Evolutionary conservation across 495 filamentous ascomycete genomes (phyloP).

Genomic region (Mytilinidion resinicola): DNA sequence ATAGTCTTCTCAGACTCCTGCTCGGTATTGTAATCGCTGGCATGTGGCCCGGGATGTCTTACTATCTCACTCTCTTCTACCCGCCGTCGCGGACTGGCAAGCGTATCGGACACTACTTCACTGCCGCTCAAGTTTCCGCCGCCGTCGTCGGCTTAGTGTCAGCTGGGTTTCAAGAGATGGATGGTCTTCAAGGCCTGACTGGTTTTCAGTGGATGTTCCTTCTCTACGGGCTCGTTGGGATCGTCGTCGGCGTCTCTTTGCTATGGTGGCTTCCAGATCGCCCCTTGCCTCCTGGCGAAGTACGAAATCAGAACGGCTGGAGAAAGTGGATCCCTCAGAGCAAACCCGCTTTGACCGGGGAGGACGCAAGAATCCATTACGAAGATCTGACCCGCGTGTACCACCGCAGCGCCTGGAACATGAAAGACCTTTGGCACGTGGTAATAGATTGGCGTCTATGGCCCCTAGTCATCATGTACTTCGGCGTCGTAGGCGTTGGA

Average conservation of each 20-base stretch:
- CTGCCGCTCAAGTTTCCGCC: conserved; percentile 81
- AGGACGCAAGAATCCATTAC: conserved; percentile 78
- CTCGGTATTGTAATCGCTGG: conserved; percentile 84
- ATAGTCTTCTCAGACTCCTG: conserved; percentile 71
- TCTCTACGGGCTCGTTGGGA: conserved; percentile 70
- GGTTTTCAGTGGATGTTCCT: conserved; percentile 97
- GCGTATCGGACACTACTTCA: conserved; percentile 83
- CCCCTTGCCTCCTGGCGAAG: conserved; percentile 60
- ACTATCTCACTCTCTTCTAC: conserved; percentile 89
- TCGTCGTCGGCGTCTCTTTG: conserved; percentile 61
- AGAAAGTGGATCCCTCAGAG: conserved; percentile 46
- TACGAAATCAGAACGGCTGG: conserved; percentile 31
- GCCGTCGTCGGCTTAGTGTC: conserved; percentile 86
- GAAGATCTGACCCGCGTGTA: conserved; percentile 78
- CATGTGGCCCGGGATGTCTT: conserved; percentile 94
- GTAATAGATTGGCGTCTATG: conserved; percentile 80
- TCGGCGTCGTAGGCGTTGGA: conserved; percentile 86
- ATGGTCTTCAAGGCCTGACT: conserved; percentile 65
- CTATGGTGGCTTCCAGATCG: conserved; percentile 91
- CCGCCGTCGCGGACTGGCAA: conserved; percentile 80
- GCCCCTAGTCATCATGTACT: conserved; percentile 85
- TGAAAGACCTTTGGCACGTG: conserved; percentile 60
- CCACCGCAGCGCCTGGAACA: conserved; percentile 60
- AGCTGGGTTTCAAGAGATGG: conserved; percentile 87
- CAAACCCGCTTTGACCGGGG: conserved; percentile 64